Percentiles rank a stretch among this genome's conserved stretches.
phyloP scores from a whole-genome alignment of 164 flowering plant species.

The Litsea cubeba region DNA sequence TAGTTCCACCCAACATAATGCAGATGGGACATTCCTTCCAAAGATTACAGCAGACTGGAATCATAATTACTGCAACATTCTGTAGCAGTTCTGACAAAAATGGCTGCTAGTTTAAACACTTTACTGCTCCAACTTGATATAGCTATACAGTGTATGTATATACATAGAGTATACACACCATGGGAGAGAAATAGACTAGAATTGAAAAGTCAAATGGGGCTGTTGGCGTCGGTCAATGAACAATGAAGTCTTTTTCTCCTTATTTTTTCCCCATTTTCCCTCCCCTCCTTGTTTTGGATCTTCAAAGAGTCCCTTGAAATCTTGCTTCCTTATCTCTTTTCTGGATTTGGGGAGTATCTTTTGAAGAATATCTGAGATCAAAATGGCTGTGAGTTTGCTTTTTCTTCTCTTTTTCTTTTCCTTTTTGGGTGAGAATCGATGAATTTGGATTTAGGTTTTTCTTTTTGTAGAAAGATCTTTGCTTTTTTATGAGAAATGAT shows the following conservation, averaged over 20 bases:
- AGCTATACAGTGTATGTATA: no score
- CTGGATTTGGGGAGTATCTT: neutral
- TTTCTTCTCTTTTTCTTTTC: neutral
- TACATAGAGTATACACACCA: no score
- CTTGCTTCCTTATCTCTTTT: slow-evolving; percentile 2
- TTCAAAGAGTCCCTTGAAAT: neutral
- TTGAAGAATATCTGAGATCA: neutral
- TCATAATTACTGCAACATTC: no score
- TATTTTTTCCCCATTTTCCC: neutral
- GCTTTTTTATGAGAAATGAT: neutral
- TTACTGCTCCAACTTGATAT: no score
- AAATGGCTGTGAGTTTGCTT: slow-evolving; percentile 6
- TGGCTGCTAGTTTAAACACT: no score
- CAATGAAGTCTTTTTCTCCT: neutral
- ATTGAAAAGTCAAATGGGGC: neutral
- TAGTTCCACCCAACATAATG: no score
- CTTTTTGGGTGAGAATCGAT: neutral
- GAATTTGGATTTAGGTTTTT: neutral
- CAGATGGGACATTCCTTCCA: no score
- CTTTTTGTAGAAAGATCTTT: no score
- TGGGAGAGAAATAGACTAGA: no score
- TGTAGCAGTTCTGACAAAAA: no score
- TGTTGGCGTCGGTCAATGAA: slow-evolving; percentile 13
- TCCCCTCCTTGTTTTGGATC: neutral
- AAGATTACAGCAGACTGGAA: no score